Conservation (phyloP, 2,329 filamentous ascomycete species). For the Exophiala aquamarina region DNA sequence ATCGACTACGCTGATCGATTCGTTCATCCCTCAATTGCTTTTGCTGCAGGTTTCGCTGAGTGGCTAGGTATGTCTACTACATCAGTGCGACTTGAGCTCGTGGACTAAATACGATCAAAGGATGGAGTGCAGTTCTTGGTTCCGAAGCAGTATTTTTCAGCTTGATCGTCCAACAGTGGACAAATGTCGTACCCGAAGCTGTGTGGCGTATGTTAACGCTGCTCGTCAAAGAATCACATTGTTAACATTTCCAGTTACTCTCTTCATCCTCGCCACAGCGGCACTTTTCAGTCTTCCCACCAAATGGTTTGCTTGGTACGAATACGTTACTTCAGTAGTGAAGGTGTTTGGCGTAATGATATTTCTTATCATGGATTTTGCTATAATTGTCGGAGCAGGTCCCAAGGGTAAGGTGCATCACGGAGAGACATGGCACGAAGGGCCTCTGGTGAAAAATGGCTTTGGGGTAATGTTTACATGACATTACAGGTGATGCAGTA, state of each 20-base stretch:
- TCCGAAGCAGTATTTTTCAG: constrained; percentile 29
- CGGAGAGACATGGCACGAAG: constrained; percentile 34
- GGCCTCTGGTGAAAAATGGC: constrained; percentile 37
- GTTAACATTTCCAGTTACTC: constrained; percentile 20
- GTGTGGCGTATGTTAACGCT: not conserved
- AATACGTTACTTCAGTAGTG: constrained; percentile 37
- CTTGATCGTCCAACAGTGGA: constrained; percentile 28
- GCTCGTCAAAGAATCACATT: not conserved
- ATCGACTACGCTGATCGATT: constrained; percentile 41
- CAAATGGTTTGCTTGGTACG: constrained; percentile 38
- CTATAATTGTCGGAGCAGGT: constrained; percentile 42
- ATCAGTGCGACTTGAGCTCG: not conserved
- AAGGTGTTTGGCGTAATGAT: constrained; percentile 34
- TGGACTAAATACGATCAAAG: constrained; percentile 5
- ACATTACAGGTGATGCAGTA: not conserved
- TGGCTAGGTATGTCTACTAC: constrained; percentile 14
- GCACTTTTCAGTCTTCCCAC: constrained; percentile 32
- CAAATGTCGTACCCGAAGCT: not conserved
- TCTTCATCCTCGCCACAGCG: constrained; percentile 25
- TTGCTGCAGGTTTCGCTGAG: constrained; percentile 34
- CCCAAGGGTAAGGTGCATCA: constrained; percentile 34
- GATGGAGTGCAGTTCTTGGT: constrained; percentile 25
- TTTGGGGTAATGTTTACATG: constrained; percentile 28
- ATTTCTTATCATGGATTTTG: constrained; percentile 40
- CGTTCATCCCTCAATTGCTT: constrained; percentile 40